Percentiles rank a stretch among this genome's conserved stretches.
Conservation (phyloP, 169 alveolate genomes). For the Plasmodium relictum region DNA sequence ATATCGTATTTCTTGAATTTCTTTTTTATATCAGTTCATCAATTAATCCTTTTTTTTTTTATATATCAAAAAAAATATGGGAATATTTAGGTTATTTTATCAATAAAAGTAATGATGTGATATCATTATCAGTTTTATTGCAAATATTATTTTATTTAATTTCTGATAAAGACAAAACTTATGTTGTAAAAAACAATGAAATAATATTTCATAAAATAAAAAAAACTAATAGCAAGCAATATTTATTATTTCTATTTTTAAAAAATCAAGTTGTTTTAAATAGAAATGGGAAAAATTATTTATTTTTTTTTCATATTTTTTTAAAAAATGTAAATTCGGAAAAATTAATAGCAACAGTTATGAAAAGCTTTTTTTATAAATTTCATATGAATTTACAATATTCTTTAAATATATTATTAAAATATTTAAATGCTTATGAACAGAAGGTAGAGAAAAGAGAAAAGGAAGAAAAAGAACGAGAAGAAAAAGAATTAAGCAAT, state of each 20-base stretch:
- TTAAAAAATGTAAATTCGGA: slow-evolving; percentile 27
- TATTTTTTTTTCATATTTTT: slow-evolving; percentile 26
- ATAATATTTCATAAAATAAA: not conserved
- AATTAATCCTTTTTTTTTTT: slow-evolving; percentile 50
- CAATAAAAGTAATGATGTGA: slow-evolving; percentile 10
- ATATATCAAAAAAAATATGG: slow-evolving; percentile 49
- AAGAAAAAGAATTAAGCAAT: not conserved
- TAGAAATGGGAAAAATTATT: slow-evolving; percentile 42
- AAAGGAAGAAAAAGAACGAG: not conserved
- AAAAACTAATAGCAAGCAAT: slow-evolving; percentile 17
- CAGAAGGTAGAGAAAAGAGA: slow-evolving; percentile 2
- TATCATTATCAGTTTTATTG: slow-evolving; percentile 6
- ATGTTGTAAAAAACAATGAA: not conserved
- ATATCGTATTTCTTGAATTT: slow-evolving; percentile 27
- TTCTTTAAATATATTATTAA: slow-evolving; percentile 33
- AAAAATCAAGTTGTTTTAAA: slow-evolving; percentile 47
- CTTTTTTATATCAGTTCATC: slow-evolving; percentile 70
- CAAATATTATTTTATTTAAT: slow-evolving; percentile 40
- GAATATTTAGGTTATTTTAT: slow-evolving; percentile 9
- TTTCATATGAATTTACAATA: slow-evolving; percentile 46
- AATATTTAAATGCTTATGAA: slow-evolving; percentile 50
- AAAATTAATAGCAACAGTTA: slow-evolving; percentile 16
- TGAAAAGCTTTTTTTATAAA: slow-evolving; percentile 7
- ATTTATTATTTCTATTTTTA: slow-evolving; percentile 62
- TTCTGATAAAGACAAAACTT: not conserved